Percentiles rank a stretch among this genome's conserved stretches.
Evolutionary conservation across 805 yeast genomes (phyloP).

Genomic region (Ogataea neopini): DNA sequence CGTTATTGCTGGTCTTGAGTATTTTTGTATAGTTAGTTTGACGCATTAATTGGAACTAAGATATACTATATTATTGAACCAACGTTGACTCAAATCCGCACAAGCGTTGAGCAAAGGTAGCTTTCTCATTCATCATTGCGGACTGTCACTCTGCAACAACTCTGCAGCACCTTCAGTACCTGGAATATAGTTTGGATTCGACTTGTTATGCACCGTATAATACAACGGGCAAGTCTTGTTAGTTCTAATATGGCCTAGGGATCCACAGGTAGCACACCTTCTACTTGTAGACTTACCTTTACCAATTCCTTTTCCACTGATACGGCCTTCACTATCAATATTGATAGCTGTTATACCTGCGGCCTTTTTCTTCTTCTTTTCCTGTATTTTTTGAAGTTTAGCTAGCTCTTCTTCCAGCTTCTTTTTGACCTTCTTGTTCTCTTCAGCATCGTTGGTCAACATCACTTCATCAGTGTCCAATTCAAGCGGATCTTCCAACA

Average conservation of each 20-base stretch:
- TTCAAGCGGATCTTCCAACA: conserved; percentile 42
- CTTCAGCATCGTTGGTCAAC: conserved; percentile 82
- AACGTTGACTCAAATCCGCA: too few species aligned
- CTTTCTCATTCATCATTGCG: background rate
- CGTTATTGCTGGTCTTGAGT: too few species aligned
- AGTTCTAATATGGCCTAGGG: conserved; percentile 91
- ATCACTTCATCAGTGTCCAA: conserved; percentile 71
- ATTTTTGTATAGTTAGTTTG: too few species aligned
- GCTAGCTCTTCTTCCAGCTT: conserved; percentile 82
- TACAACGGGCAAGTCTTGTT: conserved; percentile 91
- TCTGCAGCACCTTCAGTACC: conserved; percentile 32
- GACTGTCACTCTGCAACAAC: conserved; percentile 13
- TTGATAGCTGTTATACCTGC: conserved; percentile 36
- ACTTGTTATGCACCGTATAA: conserved; percentile 41
- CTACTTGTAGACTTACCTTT: conserved; percentile 74
- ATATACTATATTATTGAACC: too few species aligned
- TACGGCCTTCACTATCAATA: conserved; percentile 38
- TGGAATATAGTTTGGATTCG: conserved; percentile 37
- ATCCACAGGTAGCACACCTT: conserved; percentile 94
- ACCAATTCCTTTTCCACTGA: conserved; percentile 69
- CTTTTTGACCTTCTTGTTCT: conserved; percentile 73
- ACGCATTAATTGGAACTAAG: too few species aligned
- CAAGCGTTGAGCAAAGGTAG: too few species aligned
- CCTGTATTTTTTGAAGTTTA: conserved; percentile 74
- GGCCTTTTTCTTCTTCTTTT: conserved; percentile 40